Evolutionary conservation across 768 basidiomycete genomes (phyloP).

Genomic region (Boletales sp.): DNA sequence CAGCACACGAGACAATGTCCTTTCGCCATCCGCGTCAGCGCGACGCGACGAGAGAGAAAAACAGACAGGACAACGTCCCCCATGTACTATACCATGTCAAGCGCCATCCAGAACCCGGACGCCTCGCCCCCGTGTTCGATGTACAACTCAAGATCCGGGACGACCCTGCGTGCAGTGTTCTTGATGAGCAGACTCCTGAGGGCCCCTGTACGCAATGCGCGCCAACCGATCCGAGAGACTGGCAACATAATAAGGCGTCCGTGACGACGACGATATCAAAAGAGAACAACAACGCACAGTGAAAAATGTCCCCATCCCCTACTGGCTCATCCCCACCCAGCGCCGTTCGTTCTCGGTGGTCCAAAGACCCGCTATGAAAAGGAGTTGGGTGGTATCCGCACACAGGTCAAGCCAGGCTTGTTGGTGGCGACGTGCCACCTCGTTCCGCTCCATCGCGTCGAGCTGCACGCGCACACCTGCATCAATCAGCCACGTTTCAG

Average conservation of each 20-base stretch:
- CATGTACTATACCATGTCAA: constrained; percentile 51
- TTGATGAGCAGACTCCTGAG: constrained; percentile 36
- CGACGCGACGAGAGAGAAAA: too few species aligned
- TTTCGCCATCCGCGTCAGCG: constrained; percentile 19
- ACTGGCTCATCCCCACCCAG: constrained; percentile 10
- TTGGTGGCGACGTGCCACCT: too few species aligned
- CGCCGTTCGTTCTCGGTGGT: constrained; percentile 29
- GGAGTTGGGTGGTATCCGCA: constrained; percentile 52
- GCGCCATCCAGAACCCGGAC: constrained; percentile 46
- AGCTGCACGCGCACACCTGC: constrained; percentile 20
- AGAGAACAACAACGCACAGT: constrained; percentile 18
- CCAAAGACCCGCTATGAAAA: constrained; percentile 48
- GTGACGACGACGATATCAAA: background rate
- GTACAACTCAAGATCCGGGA: constrained; percentile 45
- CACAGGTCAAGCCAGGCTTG: constrained; percentile 51
- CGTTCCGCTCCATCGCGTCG: constrained; percentile 21
- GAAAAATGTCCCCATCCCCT: constrained; percentile 11
- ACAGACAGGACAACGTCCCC: constrained; percentile 34
- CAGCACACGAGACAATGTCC: constrained; percentile 57
- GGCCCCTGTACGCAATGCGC: constrained; percentile 32
- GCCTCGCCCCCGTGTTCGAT: constrained; percentile 42
- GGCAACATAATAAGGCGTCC: background rate
- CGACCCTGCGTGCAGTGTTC: constrained; percentile 16
- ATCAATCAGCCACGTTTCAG: constrained; percentile 27
- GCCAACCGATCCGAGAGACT: constrained; percentile 40